These are phyloP conservation scores for Neurospora sp. DNA, from an alignment of 495 filamentous ascomycete species.

Conservation along the genomic window DNA sequence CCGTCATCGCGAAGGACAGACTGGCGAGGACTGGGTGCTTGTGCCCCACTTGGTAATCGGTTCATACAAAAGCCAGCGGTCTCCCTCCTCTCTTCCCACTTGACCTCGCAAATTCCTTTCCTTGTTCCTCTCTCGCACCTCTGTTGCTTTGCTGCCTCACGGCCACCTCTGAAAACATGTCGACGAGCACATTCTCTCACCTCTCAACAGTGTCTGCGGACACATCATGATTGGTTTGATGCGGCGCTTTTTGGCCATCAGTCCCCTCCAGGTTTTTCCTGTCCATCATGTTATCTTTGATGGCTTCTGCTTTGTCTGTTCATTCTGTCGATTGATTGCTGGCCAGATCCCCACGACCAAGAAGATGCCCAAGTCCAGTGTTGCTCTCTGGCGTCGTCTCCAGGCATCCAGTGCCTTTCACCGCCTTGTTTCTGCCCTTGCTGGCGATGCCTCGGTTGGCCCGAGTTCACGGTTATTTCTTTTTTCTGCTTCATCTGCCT, in stretches of 20 bases:
- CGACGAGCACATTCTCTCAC: not conserved
- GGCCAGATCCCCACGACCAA: not conserved
- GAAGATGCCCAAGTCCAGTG: not conserved
- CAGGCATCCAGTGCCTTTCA: not conserved
- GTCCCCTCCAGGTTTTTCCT: not conserved
- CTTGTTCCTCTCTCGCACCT: not conserved
- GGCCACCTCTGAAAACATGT: not conserved
- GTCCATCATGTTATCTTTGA: not conserved
- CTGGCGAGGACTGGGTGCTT: not conserved
- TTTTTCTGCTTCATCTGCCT: not conserved
- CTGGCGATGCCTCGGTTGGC: not conserved
- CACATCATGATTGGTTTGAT: not conserved
- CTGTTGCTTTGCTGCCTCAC: not conserved
- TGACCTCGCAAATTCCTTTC: not conserved
- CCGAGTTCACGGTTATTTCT: not conserved
- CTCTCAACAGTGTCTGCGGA: not conserved
- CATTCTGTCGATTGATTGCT: not conserved
- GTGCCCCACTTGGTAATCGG: slow-evolving; percentile 8
- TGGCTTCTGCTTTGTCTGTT: not conserved
- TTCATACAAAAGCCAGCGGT: slow-evolving; percentile 22
- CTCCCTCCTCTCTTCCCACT: slow-evolving; percentile 5
- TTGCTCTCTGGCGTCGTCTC: not conserved
- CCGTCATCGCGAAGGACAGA: not conserved
- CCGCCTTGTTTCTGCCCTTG: not conserved
- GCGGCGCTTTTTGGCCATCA: not conserved